Evolutionary conservation across 331 rosid genomes (phyloP).

Genomic region (Malus hybrid): DNA sequence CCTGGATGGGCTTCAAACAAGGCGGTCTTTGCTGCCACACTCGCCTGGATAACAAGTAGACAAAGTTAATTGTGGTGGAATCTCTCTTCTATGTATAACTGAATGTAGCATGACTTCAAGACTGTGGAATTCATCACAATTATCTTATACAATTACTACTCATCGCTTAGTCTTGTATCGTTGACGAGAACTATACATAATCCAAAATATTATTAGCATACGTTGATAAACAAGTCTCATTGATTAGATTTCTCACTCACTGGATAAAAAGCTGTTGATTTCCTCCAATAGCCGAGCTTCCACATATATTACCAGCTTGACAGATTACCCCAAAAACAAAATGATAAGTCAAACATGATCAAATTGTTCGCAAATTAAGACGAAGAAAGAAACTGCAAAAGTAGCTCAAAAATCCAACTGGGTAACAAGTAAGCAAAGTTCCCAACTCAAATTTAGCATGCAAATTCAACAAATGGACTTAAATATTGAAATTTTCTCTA

Average conservation of each 20-base stretch:
- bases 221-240: neutral
- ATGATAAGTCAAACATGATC: no score
- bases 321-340: no score
- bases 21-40: constrained; percentile 75
- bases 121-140: neutral
- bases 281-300: constrained; percentile 19
- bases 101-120: neutral
- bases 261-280: constrained; percentile 58
- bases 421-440: no score
- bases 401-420: no score
- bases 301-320: no score
- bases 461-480: no score
- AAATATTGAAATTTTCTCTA: no score
- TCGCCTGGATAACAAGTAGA: constrained; percentile 42
- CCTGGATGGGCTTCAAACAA: constrained; percentile 72
- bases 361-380: no score
- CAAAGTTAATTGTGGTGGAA: constrained; percentile 10
- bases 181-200: neutral
- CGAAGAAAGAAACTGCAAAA: no score
- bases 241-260: constrained; percentile 50
- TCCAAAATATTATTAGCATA: neutral
- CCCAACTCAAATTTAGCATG: no score
- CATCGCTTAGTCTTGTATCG: neutral
- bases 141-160: neutral
- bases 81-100: neutral